Base-by-base conservation (phyloP, 768 basidiomycete genomes). In the Pulveroboletus sp. region DNA sequence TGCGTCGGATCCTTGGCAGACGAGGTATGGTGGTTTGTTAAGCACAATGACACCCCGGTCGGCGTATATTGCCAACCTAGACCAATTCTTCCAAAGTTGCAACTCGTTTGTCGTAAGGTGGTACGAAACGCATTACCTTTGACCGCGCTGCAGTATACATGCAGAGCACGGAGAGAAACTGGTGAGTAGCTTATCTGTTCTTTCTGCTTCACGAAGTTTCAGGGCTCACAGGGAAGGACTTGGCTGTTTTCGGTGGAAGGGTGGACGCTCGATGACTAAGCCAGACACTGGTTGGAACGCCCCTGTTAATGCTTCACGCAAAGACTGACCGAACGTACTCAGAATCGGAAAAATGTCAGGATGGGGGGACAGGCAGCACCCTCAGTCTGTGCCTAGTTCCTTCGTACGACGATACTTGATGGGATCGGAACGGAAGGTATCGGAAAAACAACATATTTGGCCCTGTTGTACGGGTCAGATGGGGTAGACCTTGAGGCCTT, bases 11-110 rank as follows among this genome's bases (percentile, higher is more conserved):
- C 62, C 59, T 64, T 84, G 83, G 49, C 79, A 82, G 11, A 80
- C 61, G 37, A 85, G 68, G 18, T 73, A 76, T 4, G 79, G 72
- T 4, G 83, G 82, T 59, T 86, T 86, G 58, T 83, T 81, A 37
- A 83, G 56, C 7, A 83, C 71, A 15, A 83, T 64, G n/a, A 78
- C 49, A 17, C 72, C 69, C 37, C 73, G 71, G 65, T 85, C 83
- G 49, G 75, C 69, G 59, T 82, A 86, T 7, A 83, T 50, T 15
- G 67, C 68, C 28, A 59, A 35, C 57, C 64, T 66, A 38, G 68
- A 58, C 67, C 67, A 70, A 47, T 63, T 58, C 64, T 58, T 59
- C 2, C 26, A 48, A 49, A 54, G 52, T 33, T 55, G 45, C 11
- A 36, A 48, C 42, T 17, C 38, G 39, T 39, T 43, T 46, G 31